Conservation (phyloP, 768 basidiomycete genomes). For the Suillus decipiens region DNA sequence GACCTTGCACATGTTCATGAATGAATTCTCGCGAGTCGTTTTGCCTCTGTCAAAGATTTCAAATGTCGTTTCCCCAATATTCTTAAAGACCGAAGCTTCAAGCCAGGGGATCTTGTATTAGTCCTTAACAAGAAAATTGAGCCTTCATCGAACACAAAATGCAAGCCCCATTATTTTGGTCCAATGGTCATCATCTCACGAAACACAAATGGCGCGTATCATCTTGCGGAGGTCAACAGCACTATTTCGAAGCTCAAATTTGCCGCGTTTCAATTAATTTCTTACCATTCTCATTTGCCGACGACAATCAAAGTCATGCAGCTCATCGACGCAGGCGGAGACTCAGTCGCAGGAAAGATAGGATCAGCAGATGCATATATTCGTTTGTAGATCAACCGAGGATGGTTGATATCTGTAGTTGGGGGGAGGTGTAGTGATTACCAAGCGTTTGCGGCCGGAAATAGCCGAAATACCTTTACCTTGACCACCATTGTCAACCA, state of each 20-base stretch:
- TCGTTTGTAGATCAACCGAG: too few species aligned
- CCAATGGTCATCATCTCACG: not conserved
- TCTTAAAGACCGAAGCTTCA: slow-evolving; percentile 28
- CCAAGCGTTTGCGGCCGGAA: too few species aligned
- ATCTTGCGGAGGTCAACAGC: not conserved
- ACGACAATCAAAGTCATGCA: too few species aligned
- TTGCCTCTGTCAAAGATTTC: slow-evolving; percentile 12
- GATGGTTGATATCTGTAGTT: too few species aligned
- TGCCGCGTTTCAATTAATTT: not conserved
- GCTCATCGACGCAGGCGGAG: too few species aligned
- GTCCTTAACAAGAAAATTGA: slow-evolving; percentile 1
- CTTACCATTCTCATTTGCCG: too few species aligned
- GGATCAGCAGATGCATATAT: too few species aligned
- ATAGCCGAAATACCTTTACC: too few species aligned
- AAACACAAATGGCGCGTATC: not conserved
- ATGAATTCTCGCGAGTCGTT: not conserved
- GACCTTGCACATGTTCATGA: not conserved
- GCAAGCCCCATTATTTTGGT: slow-evolving; percentile 3
- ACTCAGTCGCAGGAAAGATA: too few species aligned
- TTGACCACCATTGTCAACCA: too few species aligned
- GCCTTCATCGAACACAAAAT: slow-evolving; percentile 16
- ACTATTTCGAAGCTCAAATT: not conserved
- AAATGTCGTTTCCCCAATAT: slow-evolving; percentile 13
- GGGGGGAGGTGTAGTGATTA: too few species aligned
- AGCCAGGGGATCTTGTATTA: slow-evolving; percentile 19